phyloP scores from a whole-genome alignment of 2,329 filamentous ascomycete species.

The Exophiala sp. region DNA sequence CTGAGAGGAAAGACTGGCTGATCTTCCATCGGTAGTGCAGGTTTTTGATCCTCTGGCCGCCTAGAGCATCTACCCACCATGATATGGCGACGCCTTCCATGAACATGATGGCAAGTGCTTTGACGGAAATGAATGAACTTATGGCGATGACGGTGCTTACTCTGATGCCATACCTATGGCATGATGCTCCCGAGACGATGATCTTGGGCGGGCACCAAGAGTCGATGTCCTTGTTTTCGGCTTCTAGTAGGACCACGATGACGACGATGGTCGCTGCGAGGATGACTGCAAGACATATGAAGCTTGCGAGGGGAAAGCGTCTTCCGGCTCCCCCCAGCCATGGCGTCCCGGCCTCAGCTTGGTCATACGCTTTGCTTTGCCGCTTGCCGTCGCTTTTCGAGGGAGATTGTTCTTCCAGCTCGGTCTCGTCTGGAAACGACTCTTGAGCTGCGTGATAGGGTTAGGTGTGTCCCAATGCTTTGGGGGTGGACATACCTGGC shows the following conservation, averaged over 20 bases:
- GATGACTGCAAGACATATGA: conserved; percentile 3
- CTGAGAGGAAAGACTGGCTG: not conserved
- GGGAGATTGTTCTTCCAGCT: too few species aligned
- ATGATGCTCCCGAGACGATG: not conserved
- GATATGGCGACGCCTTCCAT: conserved; percentile 1
- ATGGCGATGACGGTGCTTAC: conserved; percentile 3
- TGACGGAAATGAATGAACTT: not conserved
- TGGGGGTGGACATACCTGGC: too few species aligned
- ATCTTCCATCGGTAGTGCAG: conserved; percentile 2
- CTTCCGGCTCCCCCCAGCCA: too few species aligned
- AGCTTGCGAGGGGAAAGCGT: conserved; percentile 1
- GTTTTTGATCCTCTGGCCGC: not conserved
- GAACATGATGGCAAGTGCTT: conserved; percentile 5
- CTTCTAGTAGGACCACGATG: conserved; percentile 1
- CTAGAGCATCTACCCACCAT: conserved; percentile 6
- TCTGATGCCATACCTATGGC: conserved; percentile 1
- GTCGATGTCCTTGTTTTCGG: conserved; percentile 4
- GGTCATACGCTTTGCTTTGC: too few species aligned
- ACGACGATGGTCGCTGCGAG: not conserved
- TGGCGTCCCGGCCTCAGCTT: too few species aligned
- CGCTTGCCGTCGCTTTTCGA: too few species aligned
- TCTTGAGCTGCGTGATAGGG: too few species aligned
- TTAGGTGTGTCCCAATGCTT: too few species aligned
- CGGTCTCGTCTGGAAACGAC: too few species aligned
- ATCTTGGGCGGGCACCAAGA: not conserved